Conservation (phyloP, 495 filamentous ascomycete species). For the Cairneyella variabilis region DNA sequence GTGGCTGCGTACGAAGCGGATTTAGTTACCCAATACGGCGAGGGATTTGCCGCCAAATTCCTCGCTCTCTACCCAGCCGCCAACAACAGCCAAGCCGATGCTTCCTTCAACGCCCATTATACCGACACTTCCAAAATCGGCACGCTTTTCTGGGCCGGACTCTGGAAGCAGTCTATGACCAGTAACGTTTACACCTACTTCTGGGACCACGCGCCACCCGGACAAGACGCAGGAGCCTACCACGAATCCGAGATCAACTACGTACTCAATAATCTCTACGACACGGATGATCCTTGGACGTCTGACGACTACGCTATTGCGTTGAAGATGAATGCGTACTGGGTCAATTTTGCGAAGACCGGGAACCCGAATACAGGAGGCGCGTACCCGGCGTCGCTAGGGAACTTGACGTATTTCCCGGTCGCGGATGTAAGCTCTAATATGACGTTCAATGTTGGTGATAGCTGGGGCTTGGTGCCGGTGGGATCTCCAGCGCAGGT, state of each 20-base stretch:
- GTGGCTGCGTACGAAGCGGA: too few species aligned
- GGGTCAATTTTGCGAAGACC: conserved; percentile 19
- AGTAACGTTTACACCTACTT: too few species aligned
- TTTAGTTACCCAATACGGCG: too few species aligned
- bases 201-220: too few species aligned
- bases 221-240: conserved; percentile 13
- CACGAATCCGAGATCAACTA: conserved; percentile 18
- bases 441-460: conserved; percentile 10
- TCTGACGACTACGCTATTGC: conserved; percentile 14
- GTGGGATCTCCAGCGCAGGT: conserved; percentile 8
- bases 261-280: conserved; percentile 18
- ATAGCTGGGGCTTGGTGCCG: conserved; percentile 7
- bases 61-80: too few species aligned
- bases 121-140: too few species aligned
- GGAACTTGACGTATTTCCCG: conserved; percentile 2
- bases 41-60: too few species aligned
- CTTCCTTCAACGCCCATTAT: too few species aligned
- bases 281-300: conserved; percentile 10
- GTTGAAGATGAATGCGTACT: conserved; percentile 16
- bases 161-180: too few species aligned
- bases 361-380: conserved; percentile 16
- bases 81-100: too few species aligned
- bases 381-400: not conserved
- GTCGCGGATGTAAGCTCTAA: not conserved
- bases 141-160: too few species aligned